Evolutionary conservation across 495 filamentous ascomycete genomes (phyloP), one percentile per base, ranked within the genome.

Genomic region (Xanthoparmelia taractica): DNA sequence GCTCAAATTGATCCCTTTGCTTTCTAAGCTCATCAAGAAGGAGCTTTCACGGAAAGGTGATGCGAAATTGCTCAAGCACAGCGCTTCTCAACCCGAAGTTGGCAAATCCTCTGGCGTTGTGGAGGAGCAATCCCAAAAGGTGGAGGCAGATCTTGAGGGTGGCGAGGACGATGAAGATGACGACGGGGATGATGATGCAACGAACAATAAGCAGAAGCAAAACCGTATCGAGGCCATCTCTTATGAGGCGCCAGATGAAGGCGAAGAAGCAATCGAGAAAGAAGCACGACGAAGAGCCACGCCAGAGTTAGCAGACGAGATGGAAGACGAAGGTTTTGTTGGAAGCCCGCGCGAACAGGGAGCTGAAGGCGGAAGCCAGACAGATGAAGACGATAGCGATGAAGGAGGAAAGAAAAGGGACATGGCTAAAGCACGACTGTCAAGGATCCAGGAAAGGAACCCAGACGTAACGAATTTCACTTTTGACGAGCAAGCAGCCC

Each of bases 231-330:
- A 96, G 74, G 88, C 86, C 40, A 84, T 92, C 11, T 91, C 89
- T 17, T 98, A 97, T 71, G 95, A 89, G 43, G 91, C 82, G 10
- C 91, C 91, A 37, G 93, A 97, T 69, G 93, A 96, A 37, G 95
- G 90, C 8, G 94, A 98, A 71, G 85, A 92, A 66, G 84, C 75
- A 25, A 86, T 93, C 66, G 75, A 87, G 79, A 75, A 77, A 60
- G 74, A 79, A 60, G 75, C 82, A 58, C 77, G 79, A 60, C 78
- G 79, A 45, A 80, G 84, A 55, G 81, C 77, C 4, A 80, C 80
- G 15, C 74, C 74, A 25, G 80, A 78, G 31, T 66, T 72, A 23
- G 27, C 50, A 54, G 80, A 81, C 27, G 77, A 67, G 47, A 81
- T 45, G 70, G 71, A 63, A 38, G 84, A 86, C 67, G 83, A 86